Evolutionary conservation across 2,329 filamentous ascomycete genomes (phyloP).

Genomic region (Claviceps digitariae): DNA sequence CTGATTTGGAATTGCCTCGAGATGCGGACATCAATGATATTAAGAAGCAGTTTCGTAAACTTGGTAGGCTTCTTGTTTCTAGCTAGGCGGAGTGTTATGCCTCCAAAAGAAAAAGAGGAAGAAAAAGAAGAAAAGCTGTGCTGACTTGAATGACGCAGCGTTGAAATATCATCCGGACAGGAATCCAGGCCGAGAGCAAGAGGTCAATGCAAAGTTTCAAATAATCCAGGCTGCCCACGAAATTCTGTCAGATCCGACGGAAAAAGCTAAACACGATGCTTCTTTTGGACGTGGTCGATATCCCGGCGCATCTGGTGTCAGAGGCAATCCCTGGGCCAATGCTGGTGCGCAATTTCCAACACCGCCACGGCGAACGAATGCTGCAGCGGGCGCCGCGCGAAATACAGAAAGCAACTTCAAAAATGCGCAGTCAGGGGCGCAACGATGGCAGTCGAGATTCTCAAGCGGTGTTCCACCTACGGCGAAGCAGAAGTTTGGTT

Average conservation of each 20-base stretch:
- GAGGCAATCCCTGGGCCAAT: constrained; percentile 43
- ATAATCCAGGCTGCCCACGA: constrained; percentile 79
- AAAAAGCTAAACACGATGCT: constrained; percentile 40
- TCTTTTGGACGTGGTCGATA: constrained; percentile 27
- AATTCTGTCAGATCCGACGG: constrained; percentile 41
- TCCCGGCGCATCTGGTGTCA: constrained; percentile 38
- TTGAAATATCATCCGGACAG: constrained; percentile 81
- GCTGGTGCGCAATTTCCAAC: constrained; percentile 34
- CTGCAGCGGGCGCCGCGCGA: constrained; percentile 7
- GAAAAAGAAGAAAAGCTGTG: not conserved
- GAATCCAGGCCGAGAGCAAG: constrained; percentile 68
- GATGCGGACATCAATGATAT: constrained; percentile 61
- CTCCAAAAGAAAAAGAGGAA: not conserved
- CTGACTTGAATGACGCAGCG: constrained; percentile 34
- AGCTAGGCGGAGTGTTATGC: not conserved
- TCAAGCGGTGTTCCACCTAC: constrained; percentile 28
- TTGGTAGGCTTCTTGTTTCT: constrained; percentile 40
- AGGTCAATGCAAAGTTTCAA: constrained; percentile 73
- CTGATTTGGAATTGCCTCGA: constrained; percentile 59
- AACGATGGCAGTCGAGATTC: constrained; percentile 31
- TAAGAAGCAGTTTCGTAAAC: constrained; percentile 74
- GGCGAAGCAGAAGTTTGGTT: constrained; percentile 23
- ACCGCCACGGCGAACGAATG: constrained; percentile 30
- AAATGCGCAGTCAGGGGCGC: constrained; percentile 24
- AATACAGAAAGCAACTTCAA: constrained; percentile 2